phyloP scores from a whole-genome alignment of 768 basidiomycete species.

The Macrocybe gigantea region DNA sequence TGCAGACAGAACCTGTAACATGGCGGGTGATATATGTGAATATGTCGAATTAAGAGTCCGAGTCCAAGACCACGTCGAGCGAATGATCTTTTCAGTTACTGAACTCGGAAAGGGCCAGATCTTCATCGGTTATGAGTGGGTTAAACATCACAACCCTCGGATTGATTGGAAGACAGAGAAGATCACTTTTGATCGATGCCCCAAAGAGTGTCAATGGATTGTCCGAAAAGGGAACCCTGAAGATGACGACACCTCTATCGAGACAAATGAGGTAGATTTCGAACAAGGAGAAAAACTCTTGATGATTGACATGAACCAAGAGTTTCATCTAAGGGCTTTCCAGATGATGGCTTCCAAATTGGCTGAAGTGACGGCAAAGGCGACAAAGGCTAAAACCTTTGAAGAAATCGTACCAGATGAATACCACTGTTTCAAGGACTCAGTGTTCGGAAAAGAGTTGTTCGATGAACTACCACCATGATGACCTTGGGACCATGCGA shows the following conservation, averaged over 20 bases:
- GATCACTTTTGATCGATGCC: slow-evolving; percentile 8
- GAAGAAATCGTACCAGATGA: slow-evolving; percentile 2
- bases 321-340: background rate
- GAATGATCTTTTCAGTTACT: too few species aligned
- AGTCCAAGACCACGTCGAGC: too few species aligned
- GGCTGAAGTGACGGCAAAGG: background rate
- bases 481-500: slow-evolving; percentile 28
- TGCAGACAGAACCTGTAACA: too few species aligned
- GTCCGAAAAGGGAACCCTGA: too few species aligned
- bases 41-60: too few species aligned
- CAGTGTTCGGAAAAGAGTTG: slow-evolving; percentile 8
- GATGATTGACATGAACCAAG: too few species aligned
- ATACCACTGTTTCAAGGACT: slow-evolving; percentile 3
- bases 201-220: background rate
- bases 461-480: slow-evolving; percentile 21
- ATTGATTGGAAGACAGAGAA: slow-evolving; percentile 11
- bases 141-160: slow-evolving; percentile 14
- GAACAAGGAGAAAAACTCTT: too few species aligned
- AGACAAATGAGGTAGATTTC: too few species aligned
- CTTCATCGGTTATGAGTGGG: slow-evolving; percentile 15
- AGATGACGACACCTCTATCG: too few species aligned
- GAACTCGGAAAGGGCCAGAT: background rate
- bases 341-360: slow-evolving; percentile 1
- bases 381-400: slow-evolving; percentile 4
- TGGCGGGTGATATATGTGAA: too few species aligned